phyloP scores from a whole-genome alignment of 352 stramenopile genomes.

The Pythium volutum region DNA sequence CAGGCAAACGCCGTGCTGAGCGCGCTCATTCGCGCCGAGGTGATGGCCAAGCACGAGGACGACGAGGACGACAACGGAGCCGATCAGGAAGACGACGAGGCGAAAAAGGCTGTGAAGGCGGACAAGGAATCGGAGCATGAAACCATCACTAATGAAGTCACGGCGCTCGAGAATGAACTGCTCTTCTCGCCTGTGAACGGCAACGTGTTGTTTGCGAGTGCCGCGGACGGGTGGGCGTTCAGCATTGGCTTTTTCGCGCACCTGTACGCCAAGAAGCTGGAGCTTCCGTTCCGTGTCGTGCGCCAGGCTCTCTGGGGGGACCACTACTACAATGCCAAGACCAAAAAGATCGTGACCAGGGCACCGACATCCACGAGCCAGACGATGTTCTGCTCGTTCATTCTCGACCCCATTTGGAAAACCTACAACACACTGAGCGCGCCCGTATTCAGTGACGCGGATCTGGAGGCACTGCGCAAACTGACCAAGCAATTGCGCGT shows the following conservation, averaged over 20 bases:
- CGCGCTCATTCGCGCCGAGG: conserved; percentile 75
- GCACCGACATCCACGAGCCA: conserved; percentile 62
- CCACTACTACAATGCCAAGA: conserved; percentile 89
- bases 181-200: conserved; percentile 86
- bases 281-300: conserved; percentile 57
- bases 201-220: conserved; percentile 93
- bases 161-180: conserved; percentile 62
- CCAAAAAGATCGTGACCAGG: conserved; percentile 87
- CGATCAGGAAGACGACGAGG: conserved; percentile 23
- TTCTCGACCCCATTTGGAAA: conserved; percentile 90
- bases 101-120: conserved; percentile 7
- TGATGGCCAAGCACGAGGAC: conserved; percentile 66
- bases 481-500: conserved; percentile 67
- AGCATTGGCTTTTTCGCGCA: conserved; percentile 78
- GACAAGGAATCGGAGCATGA: conserved; percentile 15
- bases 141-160: conserved; percentile 63
- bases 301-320: conserved; percentile 90
- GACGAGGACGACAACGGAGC: conserved; percentile 26
- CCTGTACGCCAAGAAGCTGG: conserved; percentile 70
- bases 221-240: conserved; percentile 92
- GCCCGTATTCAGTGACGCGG: conserved; percentile 42
- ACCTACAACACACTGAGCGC: conserved; percentile 70
- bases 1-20: conserved; percentile 84
- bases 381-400: conserved; percentile 92
- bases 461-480: conserved; percentile 54